Evolutionary conservation across 371 early-diverging fungal genomes (phyloP).

Genomic region (Apophysomyces elegans): DNA sequence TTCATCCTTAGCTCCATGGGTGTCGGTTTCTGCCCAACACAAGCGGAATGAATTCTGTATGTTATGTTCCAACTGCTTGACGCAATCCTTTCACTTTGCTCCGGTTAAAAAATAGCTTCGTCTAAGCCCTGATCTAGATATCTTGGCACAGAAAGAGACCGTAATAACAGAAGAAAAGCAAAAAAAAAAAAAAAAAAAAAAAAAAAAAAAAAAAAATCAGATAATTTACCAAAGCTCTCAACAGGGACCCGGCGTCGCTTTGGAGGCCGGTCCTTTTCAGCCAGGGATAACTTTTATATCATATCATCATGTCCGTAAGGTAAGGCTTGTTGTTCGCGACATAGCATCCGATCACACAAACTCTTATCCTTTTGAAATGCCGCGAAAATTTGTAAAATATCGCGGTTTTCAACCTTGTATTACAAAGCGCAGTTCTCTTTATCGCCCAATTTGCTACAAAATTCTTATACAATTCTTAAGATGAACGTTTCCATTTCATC

Average conservation of each 20-base stretch:
- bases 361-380: neutral
- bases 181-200: slow-evolving; percentile 12
- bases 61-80: neutral
- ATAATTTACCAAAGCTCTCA: slow-evolving; percentile 27
- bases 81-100: too few species aligned
- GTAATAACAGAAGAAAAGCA: too few species aligned
- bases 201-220: slow-evolving; percentile 20
- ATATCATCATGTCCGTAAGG: slow-evolving; percentile 23
- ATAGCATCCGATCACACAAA: slow-evolving; percentile 7
- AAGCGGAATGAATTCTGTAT: neutral
- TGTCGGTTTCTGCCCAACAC: neutral
- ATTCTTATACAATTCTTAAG: too few species aligned
- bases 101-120: too few species aligned
- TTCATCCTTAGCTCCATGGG: neutral
- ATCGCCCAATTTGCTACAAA: too few species aligned
- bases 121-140: too few species aligned
- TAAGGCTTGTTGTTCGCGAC: neutral
- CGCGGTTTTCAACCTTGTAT: slow-evolving; percentile 1
- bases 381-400: slow-evolving; percentile 11
- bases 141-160: too few species aligned
- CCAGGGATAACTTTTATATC: slow-evolving; percentile 35
- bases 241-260: slow-evolving; percentile 30
- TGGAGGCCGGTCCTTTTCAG: slow-evolving; percentile 35
- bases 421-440: neutral
- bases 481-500: too few species aligned